Evolutionary conservation across 202 grass and related monocot species (phyloP).

Genomic region (Carex arenaria): DNA sequence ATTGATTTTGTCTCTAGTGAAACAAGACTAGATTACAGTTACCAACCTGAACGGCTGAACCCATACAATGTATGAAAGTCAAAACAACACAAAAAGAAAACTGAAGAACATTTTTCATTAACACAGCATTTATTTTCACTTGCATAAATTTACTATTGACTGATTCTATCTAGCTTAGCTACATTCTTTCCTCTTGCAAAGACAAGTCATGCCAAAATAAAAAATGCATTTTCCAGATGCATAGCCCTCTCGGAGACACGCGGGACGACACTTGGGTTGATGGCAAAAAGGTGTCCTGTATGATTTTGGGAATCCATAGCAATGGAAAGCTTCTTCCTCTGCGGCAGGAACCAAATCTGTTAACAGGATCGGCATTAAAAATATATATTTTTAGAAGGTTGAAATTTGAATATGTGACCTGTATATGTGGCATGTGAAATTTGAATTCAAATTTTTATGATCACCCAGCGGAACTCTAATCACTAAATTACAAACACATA

Average conservation of each 20-base stretch:
- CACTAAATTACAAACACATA: no score
- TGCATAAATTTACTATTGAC: neutral
- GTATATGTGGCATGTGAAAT: no score
- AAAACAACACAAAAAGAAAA: neutral
- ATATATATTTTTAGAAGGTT: no score
- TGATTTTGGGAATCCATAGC: neutral
- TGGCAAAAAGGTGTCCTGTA: neutral
- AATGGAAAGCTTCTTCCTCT: neutral
- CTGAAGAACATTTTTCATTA: neutral
- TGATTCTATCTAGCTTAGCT: neutral
- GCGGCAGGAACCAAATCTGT: neutral
- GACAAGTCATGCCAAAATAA: constrained; percentile 3
- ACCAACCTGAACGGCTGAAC: no score
- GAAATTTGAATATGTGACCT: no score
- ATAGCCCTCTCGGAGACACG: neutral
- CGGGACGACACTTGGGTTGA: neutral
- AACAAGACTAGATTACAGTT: no score
- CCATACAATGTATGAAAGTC: neutral
- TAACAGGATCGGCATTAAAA: no score
- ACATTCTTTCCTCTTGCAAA: constrained; percentile 5
- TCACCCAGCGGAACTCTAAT: no score
- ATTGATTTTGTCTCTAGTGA: no score
- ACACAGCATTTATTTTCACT: neutral
- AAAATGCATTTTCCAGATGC: constrained; percentile 3
- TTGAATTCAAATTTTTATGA: no score